Evolutionary conservation across 495 filamentous ascomycete genomes (phyloP), one percentile per base, ranked within the genome.

Genomic region (Penicillium daleae): DNA sequence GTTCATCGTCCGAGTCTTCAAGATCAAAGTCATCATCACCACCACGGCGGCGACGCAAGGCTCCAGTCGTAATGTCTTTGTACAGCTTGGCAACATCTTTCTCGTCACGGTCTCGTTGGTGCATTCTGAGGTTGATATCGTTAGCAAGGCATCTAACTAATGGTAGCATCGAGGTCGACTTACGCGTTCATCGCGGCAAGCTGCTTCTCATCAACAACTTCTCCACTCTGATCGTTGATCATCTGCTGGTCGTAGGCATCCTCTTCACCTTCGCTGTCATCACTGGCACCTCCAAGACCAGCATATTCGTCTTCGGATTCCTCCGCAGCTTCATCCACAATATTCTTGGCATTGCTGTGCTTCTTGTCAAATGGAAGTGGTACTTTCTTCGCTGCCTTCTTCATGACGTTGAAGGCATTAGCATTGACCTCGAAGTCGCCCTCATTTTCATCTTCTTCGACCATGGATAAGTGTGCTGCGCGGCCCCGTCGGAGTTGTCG

Each of bases 271-370:
- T 87, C 89, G 40, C 92, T 92, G 61, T 99, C 96, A 53, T 94
- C 93, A 73, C 92, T 92, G 4, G 83, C 89, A 44, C 95, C 95
- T 50, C 96, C 96, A 42, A 98, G 80, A 2, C 96, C 96, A 33
- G 93, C 95, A 71, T 97, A 99, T 73, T 99, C 95, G 71, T 99
- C 95, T 71, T 98, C 96, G 0, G 96, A 98, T 79, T 99, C 95
- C 66, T 95, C 92, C 40, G 95, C 95, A 68, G 95, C 92, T 63
- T 98, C 95, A 62, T 98, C 85, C 19, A 99, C 80, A 80, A 97
- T 92, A 15, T 88, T 88, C 59, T 87, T 92, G 0, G 92, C 93
- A 67, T 92, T 90, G 75, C 91, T 96, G 71, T 89, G 95, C 68
- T 88, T 91, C 78, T 90, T 95, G 73, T 96, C 85, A 65, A 91